phyloP scores from a whole-genome alignment of 75 land plant species.

The Cryptomeria japonica region DNA sequence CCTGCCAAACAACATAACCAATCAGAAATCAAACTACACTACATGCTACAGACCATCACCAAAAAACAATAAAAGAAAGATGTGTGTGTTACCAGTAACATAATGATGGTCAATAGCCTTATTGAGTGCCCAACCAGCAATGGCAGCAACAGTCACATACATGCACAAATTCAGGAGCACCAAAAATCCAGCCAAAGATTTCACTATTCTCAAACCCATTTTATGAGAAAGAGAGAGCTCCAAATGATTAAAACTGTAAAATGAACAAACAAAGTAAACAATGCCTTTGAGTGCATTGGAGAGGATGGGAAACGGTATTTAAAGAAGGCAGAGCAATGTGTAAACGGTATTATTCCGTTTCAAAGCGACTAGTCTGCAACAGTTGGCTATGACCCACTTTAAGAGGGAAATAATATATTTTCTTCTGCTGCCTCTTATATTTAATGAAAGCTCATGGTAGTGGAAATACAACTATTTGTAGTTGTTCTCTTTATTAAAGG shows the following conservation, averaged over 20 bases:
- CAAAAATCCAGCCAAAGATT: constrained; percentile 36
- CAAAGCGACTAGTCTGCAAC: background rate
- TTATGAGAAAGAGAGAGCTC: background rate
- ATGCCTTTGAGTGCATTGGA: background rate
- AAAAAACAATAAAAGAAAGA: background rate
- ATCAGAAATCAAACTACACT: too few species aligned
- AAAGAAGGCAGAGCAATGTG: background rate
- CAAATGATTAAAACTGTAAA: background rate
- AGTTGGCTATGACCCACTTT: background rate
- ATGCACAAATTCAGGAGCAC: constrained; percentile 54
- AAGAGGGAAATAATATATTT: background rate
- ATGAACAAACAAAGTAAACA: too few species aligned
- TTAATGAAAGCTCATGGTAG: background rate
- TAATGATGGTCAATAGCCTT: too few species aligned
- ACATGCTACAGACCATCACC: too few species aligned
- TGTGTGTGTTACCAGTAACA: constrained; percentile 30
- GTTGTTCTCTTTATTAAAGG: too few species aligned
- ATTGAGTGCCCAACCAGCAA: too few species aligned
- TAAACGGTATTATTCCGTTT: background rate
- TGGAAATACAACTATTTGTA: too few species aligned
- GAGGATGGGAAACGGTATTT: background rate
- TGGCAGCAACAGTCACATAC: too few species aligned
- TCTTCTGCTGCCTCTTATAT: background rate
- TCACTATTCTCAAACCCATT: constrained; percentile 28
- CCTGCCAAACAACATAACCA: too few species aligned